A percentile compares a stretch with the other conserved stretches of the same genome.
These are phyloP conservation scores for Chlamydomonas sp. DNA, from an alignment of 139 green algal species.

Conservation along the genomic window DNA sequence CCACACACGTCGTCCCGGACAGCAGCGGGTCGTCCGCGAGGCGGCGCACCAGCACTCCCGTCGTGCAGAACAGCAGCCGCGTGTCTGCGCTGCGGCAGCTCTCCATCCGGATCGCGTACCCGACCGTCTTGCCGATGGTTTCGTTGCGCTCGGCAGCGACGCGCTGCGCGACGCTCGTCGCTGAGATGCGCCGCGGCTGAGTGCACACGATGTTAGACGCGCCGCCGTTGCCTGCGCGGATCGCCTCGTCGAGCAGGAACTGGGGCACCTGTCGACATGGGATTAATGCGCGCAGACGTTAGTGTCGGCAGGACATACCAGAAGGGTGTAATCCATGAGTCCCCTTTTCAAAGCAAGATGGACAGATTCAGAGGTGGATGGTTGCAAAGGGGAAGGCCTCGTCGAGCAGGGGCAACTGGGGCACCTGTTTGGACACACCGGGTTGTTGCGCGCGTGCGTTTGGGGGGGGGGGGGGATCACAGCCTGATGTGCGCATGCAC, in stretches of 20 bases:
- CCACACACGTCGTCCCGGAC: conserved; percentile 41
- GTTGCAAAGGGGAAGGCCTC: too few species aligned
- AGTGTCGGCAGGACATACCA: neutral
- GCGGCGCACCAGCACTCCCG: conserved; percentile 54
- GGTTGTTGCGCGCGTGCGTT: too few species aligned
- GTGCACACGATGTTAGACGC: conserved; percentile 30
- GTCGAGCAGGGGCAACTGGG: too few species aligned
- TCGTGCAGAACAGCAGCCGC: conserved; percentile 37
- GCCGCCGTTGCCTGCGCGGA: conserved; percentile 29
- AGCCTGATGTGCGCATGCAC: too few species aligned
- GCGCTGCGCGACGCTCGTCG: conserved; percentile 77
- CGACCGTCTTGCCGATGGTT: conserved; percentile 43
- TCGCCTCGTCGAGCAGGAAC: conserved; percentile 65
- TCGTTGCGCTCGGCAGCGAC: conserved; percentile 65
- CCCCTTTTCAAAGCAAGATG: too few species aligned
- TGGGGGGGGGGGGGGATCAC: too few species aligned
- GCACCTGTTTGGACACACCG: too few species aligned
- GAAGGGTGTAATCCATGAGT: too few species aligned
- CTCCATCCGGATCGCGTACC: conserved; percentile 39
- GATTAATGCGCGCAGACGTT: neutral
- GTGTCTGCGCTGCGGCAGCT: conserved; percentile 17
- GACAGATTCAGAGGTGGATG: too few species aligned
- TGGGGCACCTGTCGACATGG: conserved; percentile 62
- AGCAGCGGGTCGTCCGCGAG: conserved; percentile 40
- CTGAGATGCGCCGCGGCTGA: conserved; percentile 83